Conservation (phyloP, 1,139 yeast species). For the Debaryomyces coudertii region DNA sequence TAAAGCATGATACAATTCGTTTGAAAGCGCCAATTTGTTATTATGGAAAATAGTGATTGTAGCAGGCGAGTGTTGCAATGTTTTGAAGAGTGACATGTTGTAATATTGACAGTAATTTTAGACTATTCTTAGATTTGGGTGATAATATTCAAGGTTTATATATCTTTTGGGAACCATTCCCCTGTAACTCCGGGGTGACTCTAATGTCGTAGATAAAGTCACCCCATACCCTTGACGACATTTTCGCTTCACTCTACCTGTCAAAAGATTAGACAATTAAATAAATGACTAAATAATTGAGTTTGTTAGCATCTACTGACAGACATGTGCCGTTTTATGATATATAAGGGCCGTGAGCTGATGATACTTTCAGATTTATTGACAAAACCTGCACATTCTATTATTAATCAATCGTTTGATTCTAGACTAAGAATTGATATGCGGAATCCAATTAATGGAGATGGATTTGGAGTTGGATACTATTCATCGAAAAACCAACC, state of each 20-base stretch:
- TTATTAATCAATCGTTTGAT: slow-evolving; percentile 94
- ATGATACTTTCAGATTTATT: slow-evolving; percentile 82
- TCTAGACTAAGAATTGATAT: slow-evolving; percentile 84
- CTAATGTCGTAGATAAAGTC: neutral
- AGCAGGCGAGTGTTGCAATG: slow-evolving; percentile 49
- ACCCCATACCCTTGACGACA: neutral
- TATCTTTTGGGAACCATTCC: neutral
- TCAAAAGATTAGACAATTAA: neutral
- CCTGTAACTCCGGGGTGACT: slow-evolving; percentile 3
- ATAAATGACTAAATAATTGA: neutral
- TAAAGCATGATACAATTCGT: slow-evolving; percentile 35
- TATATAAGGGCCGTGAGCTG: slow-evolving; percentile 64
- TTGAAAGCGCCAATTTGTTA: slow-evolving; percentile 37
- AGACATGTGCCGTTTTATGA: slow-evolving; percentile 53
- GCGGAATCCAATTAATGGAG: slow-evolving; percentile 93
- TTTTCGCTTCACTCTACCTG: neutral
- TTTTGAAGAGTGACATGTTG: slow-evolving; percentile 41
- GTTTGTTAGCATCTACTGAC: neutral
- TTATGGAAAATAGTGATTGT: slow-evolving; percentile 49
- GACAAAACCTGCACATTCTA: slow-evolving; percentile 95
- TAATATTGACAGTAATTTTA: neutral
- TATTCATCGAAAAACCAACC: slow-evolving; percentile 61
- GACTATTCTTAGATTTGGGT: neutral
- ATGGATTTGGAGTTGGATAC: slow-evolving; percentile 97
- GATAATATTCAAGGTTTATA: neutral